phyloP scores from a whole-genome alignment of 2,329 filamentous ascomycete genomes.

The Epichloe gansuensis region DNA sequence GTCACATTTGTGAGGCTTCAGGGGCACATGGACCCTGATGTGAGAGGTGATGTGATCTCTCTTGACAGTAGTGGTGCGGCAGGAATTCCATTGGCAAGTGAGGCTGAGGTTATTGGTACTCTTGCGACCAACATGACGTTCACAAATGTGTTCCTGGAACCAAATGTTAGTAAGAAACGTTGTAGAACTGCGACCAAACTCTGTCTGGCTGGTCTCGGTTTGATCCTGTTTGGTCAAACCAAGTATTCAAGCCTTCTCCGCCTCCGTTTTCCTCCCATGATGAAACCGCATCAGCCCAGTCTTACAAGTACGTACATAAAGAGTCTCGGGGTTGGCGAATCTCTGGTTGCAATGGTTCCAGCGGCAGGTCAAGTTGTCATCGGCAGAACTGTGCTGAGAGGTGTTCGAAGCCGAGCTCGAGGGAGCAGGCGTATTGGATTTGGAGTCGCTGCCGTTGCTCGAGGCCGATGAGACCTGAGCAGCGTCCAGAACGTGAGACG shows the following conservation, averaged over 20 bases:
- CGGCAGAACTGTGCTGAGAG: conserved; percentile 28
- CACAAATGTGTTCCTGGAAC: conserved; percentile 85
- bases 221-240: neutral
- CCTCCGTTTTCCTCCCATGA: neutral
- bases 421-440: conserved; percentile 40
- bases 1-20: conserved; percentile 98
- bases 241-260: neutral
- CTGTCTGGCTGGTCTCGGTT: neutral
- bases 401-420: conserved; percentile 35
- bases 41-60: conserved; percentile 98
- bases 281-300: neutral
- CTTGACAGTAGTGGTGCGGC: conserved; percentile 94
- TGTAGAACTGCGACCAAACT: neutral
- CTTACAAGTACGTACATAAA: conserved; percentile 39
- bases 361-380: conserved; percentile 48
- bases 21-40: conserved; percentile 94
- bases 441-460: conserved; percentile 32
- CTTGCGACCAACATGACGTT: conserved; percentile 96
- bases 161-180: neutral
- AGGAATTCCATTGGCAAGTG: conserved; percentile 94
- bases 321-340: conserved; percentile 43
- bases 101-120: conserved; percentile 97
- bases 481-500: conserved; percentile 18
- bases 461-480: conserved; percentile 11
- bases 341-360: conserved; percentile 49